Conservation (phyloP, 2,329 filamentous ascomycete species). For the Fusarium mundagurra region DNA sequence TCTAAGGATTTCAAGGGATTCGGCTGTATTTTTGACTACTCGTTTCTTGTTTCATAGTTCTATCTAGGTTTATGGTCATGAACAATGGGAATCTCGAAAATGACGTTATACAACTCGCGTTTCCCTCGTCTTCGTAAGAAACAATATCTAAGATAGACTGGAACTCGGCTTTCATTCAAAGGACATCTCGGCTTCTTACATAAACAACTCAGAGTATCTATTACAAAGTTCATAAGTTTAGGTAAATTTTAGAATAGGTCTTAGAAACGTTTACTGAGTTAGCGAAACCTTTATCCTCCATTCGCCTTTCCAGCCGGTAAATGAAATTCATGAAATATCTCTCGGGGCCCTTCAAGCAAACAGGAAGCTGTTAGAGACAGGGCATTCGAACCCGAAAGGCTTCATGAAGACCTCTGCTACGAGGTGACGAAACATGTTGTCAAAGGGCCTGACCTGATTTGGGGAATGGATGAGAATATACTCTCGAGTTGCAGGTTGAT, state of each 20-base stretch:
- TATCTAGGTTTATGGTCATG: slow-evolving; percentile 37
- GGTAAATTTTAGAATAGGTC: not conserved
- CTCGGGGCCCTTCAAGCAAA: not conserved
- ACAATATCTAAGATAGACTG: not conserved
- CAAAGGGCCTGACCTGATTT: not conserved
- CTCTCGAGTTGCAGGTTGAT: not conserved
- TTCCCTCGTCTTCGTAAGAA: not conserved
- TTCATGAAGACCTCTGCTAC: not conserved
- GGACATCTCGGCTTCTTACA: not conserved
- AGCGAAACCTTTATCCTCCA: not conserved
- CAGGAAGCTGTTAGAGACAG: not conserved
- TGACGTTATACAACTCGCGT: slow-evolving; percentile 14
- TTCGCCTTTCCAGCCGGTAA: not conserved
- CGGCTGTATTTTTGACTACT: slow-evolving; percentile 8
- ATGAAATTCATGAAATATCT: not conserved
- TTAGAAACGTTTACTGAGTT: not conserved
- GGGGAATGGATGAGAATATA: not conserved
- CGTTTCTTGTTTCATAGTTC: slow-evolving; percentile 21
- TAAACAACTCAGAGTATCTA: not conserved
- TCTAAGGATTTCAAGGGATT: slow-evolving; percentile 14
- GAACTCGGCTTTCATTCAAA: not conserved
- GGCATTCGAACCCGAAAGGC: not conserved
- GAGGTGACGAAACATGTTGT: not conserved
- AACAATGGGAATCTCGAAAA: slow-evolving; percentile 38
- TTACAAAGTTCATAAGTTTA: too few relatives aligned